A percentile compares a stretch with the other conserved stretches of the same genome.
These are phyloP conservation scores for Leccinum uliginosum DNA, from an alignment of 768 basidiomycete genomes.

Conservation along the genomic window DNA sequence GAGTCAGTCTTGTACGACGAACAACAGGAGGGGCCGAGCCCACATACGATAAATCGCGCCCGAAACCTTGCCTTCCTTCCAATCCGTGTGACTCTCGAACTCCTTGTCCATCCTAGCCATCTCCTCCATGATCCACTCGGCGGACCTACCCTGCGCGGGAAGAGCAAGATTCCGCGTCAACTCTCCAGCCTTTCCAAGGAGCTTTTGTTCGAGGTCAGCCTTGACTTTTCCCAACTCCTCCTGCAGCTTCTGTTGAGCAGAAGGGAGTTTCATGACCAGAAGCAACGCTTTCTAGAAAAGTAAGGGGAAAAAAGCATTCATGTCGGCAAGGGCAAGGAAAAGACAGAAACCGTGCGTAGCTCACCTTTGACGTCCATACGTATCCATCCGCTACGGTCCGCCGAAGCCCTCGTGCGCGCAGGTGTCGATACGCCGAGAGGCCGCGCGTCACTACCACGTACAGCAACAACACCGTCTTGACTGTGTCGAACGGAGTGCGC, in stretches of 20 bases:
- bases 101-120: conserved; percentile 78
- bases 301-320: neutral
- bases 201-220: conserved; percentile 58
- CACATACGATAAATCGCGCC: conserved; percentile 82
- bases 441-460: conserved; percentile 30
- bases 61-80: conserved; percentile 70
- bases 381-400: conserved; percentile 26
- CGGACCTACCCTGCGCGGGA: conserved; percentile 57
- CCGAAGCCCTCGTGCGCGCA: conserved; percentile 35
- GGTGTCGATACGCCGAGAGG: conserved; percentile 28
- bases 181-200: conserved; percentile 59
- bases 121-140: conserved; percentile 72
- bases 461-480: conserved; percentile 33
- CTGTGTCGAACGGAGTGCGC: conserved; percentile 21
- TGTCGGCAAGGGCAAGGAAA: neutral
- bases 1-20: neutral
- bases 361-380: conserved; percentile 26
- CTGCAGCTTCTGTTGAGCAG: conserved; percentile 54
- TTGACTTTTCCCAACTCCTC: conserved; percentile 61
- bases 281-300: conserved; percentile 46
- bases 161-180: conserved; percentile 65
- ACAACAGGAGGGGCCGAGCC: neutral
- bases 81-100: conserved; percentile 43
- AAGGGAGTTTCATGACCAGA: conserved; percentile 58
- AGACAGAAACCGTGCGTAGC: too few species aligned